Evolutionary conservation across 179 eudicot species (phyloP), one percentile per base, ranked within the genome.

Genomic region (Spergularia azorica): DNA sequence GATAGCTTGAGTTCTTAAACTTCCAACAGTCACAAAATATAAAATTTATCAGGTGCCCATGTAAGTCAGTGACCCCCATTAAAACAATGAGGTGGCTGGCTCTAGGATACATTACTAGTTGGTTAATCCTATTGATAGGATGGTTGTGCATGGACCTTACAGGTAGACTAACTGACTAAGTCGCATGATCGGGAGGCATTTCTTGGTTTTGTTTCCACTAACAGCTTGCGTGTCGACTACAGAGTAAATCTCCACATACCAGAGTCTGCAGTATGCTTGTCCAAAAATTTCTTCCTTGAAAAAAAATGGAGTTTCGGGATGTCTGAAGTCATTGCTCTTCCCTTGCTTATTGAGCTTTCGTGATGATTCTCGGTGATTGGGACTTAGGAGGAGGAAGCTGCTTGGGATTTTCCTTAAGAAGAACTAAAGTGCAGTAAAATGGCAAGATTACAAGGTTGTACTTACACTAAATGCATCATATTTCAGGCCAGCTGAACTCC

Each of bases 391-490:
- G 57, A 14, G 57, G 16, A 54, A 43, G 48, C 48, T 43, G 57
- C 7, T 67, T 67, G 71, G 56, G 3, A 67, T 67, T 46, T 67
- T 43, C 54, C 16, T 10, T 6, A n/a, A 17, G 55, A 67, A 43
- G 46, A 16, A 17, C 6, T 15, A 63, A 67, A 67, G 15, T 14
- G 55, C 36, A 46, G 38, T 9, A 16, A 62, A 26, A 6, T 2
- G 74, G 1, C 32, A 15, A 63, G 43, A 69, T 20, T 10, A 57
- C 15, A 15, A 61, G 54, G 36, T 46, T 36, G 43, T 26, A 32
- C 97, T 88, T 88, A 93, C 99, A 79, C 80, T 76, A 72, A 93
- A 88, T 59, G 94, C 88, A 77, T 87, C 82, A 77, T 91, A 95
- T 74, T 90, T 95, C 21, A 78, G 82, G 61, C 54, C 61, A 3